Base-by-base conservation (phyloP, 2,329 filamentous ascomycete species). In the Nothopassalora personata region DNA sequence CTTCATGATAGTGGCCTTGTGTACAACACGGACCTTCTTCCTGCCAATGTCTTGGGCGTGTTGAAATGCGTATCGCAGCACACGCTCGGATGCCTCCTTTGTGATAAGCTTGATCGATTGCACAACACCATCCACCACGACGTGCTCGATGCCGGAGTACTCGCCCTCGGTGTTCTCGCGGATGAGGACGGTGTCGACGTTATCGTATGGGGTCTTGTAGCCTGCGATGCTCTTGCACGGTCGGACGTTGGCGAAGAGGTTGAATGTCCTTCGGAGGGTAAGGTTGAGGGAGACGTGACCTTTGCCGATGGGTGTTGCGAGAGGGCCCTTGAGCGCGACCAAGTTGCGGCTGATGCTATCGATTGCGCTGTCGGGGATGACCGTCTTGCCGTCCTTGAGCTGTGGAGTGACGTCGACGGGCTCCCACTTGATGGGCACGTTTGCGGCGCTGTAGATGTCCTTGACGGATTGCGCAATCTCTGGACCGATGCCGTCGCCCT, bases 1-100 rank as follows among this genome's bases (percentile, higher is more conserved):
- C 87, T 99, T 99, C 94, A 99, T 99, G 82, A 99, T 99, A 74
- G 94, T 97, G 76, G 94, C 94, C 86, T 99, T 99, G 89, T 99
- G 94, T 65, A 97, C 92, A 61, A 91, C 93, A 73, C 92, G 91
- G 72, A 97, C 93, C 89, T 97, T 97, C 76, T 86, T 92, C 83
- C 90, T 90, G 79, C 92, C 91, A 73, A 97, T 89, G 70, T 90
- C 86, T 78, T 94, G 84, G 69, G 94, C 94, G 76, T 99, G 91
- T 81, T 99, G 93, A 87, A 99, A 99, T 71, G 95, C 94, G 77
- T 91, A 99, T 74, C 92, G 88, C 68, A 97, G 86, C 57, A 99
- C 94, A 70, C 94, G 89, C 86, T 99, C 94, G 67, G 86, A 92
- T 66, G 94, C 94, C 76, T 92, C 91, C 67, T 87, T 85, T 73